Percentiles rank a stretch among this genome's conserved stretches.
phyloP scores from a whole-genome alignment of 352 stramenopile genomes.

The Phytopythium aichiense region DNA sequence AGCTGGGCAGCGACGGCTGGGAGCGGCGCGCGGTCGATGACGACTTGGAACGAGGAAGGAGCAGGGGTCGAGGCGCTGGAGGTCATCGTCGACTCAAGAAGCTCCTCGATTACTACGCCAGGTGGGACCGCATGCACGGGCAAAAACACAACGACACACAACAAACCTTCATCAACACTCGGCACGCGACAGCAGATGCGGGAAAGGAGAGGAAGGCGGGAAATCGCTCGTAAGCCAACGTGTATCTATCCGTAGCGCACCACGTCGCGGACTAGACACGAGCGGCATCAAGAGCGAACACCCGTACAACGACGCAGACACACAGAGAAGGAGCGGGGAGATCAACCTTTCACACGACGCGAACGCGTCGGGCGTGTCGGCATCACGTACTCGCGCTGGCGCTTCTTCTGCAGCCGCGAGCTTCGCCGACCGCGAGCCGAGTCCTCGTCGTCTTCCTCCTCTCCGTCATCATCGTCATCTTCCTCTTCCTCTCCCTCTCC shows the following conservation, averaged over 20 bases:
- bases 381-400: constrained; percentile 14
- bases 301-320: constrained; percentile 23
- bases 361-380: constrained; percentile 25
- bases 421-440: constrained; percentile 17
- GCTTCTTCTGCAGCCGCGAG: constrained; percentile 21
- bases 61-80: constrained; percentile 14
- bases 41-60: constrained; percentile 19
- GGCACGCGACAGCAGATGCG: constrained; percentile 17
- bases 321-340: constrained; percentile 24
- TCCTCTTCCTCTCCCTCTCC: constrained; percentile 21
- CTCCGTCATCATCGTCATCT: constrained; percentile 20
- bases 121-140: neutral
- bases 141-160: constrained; percentile 27
- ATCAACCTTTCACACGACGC: constrained; percentile 69
- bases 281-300: constrained; percentile 2
- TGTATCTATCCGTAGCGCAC: constrained; percentile 11
- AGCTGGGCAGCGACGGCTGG: neutral
- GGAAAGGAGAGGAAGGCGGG: neutral
- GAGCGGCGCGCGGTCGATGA: constrained; percentile 9
- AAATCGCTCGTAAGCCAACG: constrained; percentile 5
- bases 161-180: constrained; percentile 33
- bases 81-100: constrained; percentile 38
- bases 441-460: constrained; percentile 24
- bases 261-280: constrained; percentile 7
- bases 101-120: constrained; percentile 56